Evolutionary conservation across 257 asterid species (phyloP), one percentile per base, ranked within the genome.

Genomic region (Solanum corneliomulleri): DNA sequence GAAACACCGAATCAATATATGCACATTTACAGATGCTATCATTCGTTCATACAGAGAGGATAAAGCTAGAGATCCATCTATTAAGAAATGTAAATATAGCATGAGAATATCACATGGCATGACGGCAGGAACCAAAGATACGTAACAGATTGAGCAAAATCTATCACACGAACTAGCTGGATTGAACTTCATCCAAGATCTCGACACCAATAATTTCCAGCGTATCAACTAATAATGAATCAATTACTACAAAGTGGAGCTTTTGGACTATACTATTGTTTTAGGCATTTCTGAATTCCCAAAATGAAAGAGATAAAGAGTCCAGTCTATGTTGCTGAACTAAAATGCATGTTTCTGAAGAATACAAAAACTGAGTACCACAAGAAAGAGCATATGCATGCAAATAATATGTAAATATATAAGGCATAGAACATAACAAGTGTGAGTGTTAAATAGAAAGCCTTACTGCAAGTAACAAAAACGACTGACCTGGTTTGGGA

Each of bases 401-500:
- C 85, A 80, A 3, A 10, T 1, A 80, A 47, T 29, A 80, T 29
- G 29, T 8, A n/a, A 42, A 78, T 78, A 78, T 45, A 27, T 1
- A 39, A 11, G 64, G 15, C 9, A 18, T 47, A 27, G 66, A 47
- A 27, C 39, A 29, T 41, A 44, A 27, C 45, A 68, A 25, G 60
- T 25, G 7, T 11, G 42, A 18, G 13, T 25, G 25, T 20, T 68
- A 68, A 68, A 27, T 39, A 42, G 60, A 66, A 35, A 84, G 20
- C 18, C 41, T 14, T 15, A 66, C 44, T 0, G 80, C 75, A 45
- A 29, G 82, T 18, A 68, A 44, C 41, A 41, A 15, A 86, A 64
- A 90, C 21, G 64, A 84, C 81, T 86, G 47, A 97, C 99, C 98
- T 92, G 99, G 99, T 88, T 94, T 94, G 85, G 99, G 99, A 91